Evolutionary conservation across 352 stramenopile species (phyloP), one percentile per base, ranked within the genome.

Genomic region (Thalassiosira mediterranea): DNA sequence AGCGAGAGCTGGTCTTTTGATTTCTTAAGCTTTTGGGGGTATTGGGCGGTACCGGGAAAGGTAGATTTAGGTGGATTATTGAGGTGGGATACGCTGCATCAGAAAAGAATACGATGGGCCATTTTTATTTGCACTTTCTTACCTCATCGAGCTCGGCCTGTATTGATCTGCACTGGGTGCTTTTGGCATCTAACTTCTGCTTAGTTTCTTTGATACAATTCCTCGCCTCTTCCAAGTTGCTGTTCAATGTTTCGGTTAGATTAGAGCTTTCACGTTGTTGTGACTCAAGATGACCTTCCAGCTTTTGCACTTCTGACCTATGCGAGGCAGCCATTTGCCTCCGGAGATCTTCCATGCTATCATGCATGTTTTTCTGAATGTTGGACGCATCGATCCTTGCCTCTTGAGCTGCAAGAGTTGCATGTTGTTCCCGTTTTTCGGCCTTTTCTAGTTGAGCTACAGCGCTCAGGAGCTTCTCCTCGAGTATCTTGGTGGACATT

Each of bases 361-460:
- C 28, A 32, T 64, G 23, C 42, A 83, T 61, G n/a, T n/a, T 46
- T 63, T 72, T 1, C 31, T 61, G 29, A 42, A 64, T 64, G 1
- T 52, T 23, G 1, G 23, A 31, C 26, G 56, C 42, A 25, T 83
- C 62, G 47, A 61, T 38, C 38, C 62, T 69, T 25, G 68, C 23
- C 37, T 71, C 57, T 23, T 71, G 34, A 21, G 62, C 58, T 2
- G 34, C 7, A 23, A 47, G 38, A n/a, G 42, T 44, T 46, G 65
- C 65, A 47, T 74, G 26, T 63, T 60, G 8, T 32, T 84, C 75
- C 10, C 68, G 56, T 4, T 64, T n/a, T 67, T 84, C 65, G 4
- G 57, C 32, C 25, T 60, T 62, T 11, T 49, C 29, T 13, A 79
- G 21, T 53, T 73, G 63, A 11, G 66, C 38, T 13, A 63, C 15